Conservation (phyloP, 2,329 filamentous ascomycete species). For the Aschersonia sp. region DNA sequence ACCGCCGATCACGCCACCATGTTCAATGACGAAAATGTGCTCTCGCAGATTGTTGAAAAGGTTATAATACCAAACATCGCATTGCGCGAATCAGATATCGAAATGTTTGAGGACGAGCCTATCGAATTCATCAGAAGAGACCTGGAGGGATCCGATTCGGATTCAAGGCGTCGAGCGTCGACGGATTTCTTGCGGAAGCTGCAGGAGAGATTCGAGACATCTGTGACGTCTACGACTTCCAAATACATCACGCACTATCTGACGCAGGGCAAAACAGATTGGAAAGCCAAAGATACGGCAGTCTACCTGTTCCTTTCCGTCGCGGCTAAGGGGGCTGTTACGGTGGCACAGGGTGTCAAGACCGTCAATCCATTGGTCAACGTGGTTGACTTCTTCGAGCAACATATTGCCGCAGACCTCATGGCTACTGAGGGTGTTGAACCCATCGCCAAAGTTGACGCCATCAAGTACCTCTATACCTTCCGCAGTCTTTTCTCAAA, state of each 20-base stretch:
- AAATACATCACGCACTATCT: constrained; percentile 82
- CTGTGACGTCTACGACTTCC: constrained; percentile 77
- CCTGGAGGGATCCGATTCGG: constrained; percentile 88
- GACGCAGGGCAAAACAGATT: constrained; percentile 65
- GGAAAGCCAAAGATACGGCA: constrained; percentile 97
- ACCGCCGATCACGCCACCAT: constrained; percentile 63
- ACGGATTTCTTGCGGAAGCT: constrained; percentile 88
- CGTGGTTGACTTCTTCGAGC: constrained; percentile 89
- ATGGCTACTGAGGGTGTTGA: constrained; percentile 54
- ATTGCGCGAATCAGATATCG: constrained; percentile 81
- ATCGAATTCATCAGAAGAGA: constrained; percentile 96
- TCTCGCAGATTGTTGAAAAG: constrained; percentile 85
- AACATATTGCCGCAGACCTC: constrained; percentile 80
- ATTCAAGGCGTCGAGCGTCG: constrained; percentile 80
- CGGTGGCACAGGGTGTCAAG: constrained; percentile 77
- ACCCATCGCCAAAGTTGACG: constrained; percentile 88
- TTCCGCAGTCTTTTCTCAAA: constrained; percentile 92
- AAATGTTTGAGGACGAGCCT: constrained; percentile 95
- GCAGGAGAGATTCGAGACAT: constrained; percentile 72
- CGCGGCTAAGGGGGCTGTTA: constrained; percentile 80
- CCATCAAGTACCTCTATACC: constrained; percentile 93
- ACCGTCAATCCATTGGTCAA: constrained; percentile 78
- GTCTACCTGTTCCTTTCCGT: constrained; percentile 92
- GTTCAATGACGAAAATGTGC: constrained; percentile 69
- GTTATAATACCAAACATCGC: constrained; percentile 89